Evolutionary conservation across 129 eudicot genomes (phyloP).

Genomic region (Escallonia rubra): DNA sequence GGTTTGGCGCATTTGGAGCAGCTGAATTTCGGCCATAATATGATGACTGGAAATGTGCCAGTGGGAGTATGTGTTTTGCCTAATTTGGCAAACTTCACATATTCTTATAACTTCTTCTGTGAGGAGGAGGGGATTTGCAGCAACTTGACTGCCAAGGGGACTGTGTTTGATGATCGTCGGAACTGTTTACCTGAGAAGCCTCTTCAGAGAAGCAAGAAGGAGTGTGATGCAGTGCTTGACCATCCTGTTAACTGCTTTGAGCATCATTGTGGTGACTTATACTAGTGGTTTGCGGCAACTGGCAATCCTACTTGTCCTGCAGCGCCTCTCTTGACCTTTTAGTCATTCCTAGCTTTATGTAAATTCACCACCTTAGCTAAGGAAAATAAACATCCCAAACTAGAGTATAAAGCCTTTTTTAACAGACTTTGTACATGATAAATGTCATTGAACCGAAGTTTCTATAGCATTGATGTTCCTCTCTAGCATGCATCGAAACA

Average conservation of each 20-base stretch:
- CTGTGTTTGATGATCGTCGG: conserved; percentile 53
- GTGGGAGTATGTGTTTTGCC: conserved; percentile 65
- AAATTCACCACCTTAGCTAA: neutral
- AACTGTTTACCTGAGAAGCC: conserved; percentile 66
- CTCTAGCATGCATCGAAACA: too few relatives aligned
- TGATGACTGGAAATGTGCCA: conserved; percentile 57
- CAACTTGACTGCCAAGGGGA: conserved; percentile 49
- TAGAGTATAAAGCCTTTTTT: too few relatives aligned
- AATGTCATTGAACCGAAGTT: too few relatives aligned
- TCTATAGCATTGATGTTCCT: too few relatives aligned
- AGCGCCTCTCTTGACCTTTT: neutral
- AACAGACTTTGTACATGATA: too few relatives aligned
- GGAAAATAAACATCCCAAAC: neutral
- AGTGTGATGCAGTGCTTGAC: conserved; percentile 57
- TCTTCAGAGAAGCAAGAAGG: conserved; percentile 72
- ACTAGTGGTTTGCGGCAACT: neutral
- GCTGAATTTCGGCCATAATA: conserved; percentile 68
- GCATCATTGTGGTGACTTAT: conserved; percentile 33
- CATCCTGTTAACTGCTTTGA: conserved; percentile 66
- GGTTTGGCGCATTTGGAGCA: conserved; percentile 63
- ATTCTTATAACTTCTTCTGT: conserved; percentile 58
- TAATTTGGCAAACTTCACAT: conserved; percentile 49
- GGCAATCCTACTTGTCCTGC: neutral
- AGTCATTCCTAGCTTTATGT: neutral
- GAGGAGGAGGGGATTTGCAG: conserved; percentile 67